Evolutionary conservation across 768 basidiomycete genomes (phyloP), one percentile per base, ranked within the genome.

Genomic region (Termitomyces sp.): DNA sequence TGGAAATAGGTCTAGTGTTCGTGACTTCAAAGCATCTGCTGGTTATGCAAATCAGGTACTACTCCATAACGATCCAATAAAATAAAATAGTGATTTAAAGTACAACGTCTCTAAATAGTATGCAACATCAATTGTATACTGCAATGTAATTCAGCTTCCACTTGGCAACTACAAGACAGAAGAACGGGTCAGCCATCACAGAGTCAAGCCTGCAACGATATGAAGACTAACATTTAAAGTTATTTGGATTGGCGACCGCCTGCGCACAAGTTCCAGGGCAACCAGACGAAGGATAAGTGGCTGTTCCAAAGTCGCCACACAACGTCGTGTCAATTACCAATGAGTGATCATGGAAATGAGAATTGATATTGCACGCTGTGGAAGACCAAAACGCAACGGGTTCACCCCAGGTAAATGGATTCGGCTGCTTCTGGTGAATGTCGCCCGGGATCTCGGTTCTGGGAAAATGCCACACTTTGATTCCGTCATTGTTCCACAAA

Each of bases 131-230:
- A 38, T 52, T 50, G 32, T 56, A 59, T 38, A 61, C 60, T 10
- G 79, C 74, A 47, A 85, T 70, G 59, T 77, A 83, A 59, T 81
- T 81, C 64, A 85, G 69, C 57, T 73, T 72, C 82, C 82, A 84
- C 61, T 78, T 68, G 15, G 82, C 81, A 63, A 70, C 83, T 84
- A 59, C 16, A 52, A 39, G 3, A 22, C 42, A 56, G 15, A 47
- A 23, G 13, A n/a, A 12, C 10, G 6, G n/a, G 9, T 38, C 16
- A 49, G 48, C 3, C 23, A 11, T 9, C 18, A 18, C 29, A 11
- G 9, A 36, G 35, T 3, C 16, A n/a, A 11, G 33, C 43, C 16
- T 9, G 0, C n/a, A 27, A 25, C 15, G 15, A 15, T 25, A 7
- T 36, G 10, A 25, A 48, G 16, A n/a, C 73, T 56, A 43, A 77